phyloP scores from a whole-genome alignment of 192 early-diverging fungal species.

The Backusella sp. region DNA sequence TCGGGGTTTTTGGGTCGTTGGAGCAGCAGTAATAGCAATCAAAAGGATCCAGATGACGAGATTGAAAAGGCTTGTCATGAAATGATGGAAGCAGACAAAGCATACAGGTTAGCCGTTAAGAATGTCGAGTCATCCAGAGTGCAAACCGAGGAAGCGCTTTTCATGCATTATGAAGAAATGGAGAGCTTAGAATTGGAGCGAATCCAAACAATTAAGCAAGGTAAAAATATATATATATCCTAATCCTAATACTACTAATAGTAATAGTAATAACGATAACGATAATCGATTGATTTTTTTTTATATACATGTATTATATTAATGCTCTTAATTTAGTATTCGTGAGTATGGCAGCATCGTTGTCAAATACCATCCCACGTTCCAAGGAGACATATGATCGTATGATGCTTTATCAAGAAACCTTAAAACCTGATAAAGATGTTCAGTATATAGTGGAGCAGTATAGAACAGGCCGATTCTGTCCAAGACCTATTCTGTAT shows the following conservation, averaged over 20 bases:
- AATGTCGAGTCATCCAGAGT: slow-evolving; percentile 64
- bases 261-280: not conserved
- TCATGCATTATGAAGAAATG: slow-evolving; percentile 49
- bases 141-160: slow-evolving; percentile 63
- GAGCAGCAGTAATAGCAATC: not conserved
- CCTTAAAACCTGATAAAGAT: slow-evolving; percentile 68
- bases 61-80: slow-evolving; percentile 41
- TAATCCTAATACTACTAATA: not conserved
- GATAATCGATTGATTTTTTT: not conserved
- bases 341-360: slow-evolving; percentile 48
- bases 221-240: slow-evolving; percentile 19
- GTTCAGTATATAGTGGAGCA: slow-evolving; percentile 74
- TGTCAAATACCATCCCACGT: slow-evolving; percentile 48
- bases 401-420: slow-evolving; percentile 60
- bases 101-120: slow-evolving; percentile 59
- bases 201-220: slow-evolving; percentile 51
- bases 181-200: slow-evolving; percentile 49
- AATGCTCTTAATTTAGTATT: slow-evolving; percentile 36
- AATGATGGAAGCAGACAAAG: slow-evolving; percentile 60
- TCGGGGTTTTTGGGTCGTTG: slow-evolving; percentile 5
- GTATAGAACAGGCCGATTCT: slow-evolving; percentile 70
- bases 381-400: slow-evolving; percentile 61
- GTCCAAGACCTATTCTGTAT: slow-evolving; percentile 66
- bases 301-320: not conserved
- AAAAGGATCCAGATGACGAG: slow-evolving; percentile 15